Base-by-base conservation (phyloP, 75 land plant species). In the Ceratopteris richardii region DNA sequence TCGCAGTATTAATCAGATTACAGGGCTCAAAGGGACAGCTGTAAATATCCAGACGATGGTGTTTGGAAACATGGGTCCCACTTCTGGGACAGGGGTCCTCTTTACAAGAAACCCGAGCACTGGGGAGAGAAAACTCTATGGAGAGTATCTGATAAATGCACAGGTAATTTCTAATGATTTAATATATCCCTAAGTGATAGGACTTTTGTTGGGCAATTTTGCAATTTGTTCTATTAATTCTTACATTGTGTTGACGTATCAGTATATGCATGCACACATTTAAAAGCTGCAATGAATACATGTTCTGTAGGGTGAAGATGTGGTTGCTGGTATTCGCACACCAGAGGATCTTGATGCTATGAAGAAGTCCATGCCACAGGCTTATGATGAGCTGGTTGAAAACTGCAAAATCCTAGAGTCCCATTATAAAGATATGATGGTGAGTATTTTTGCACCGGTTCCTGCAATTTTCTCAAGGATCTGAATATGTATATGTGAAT, bases 371-470 rank as follows among this genome's bases (percentile, higher is more conserved):
- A 78, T 94, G 85, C 98, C 98, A 56, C 81, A 83, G 56, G 90
- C 96, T 21, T 94, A 94, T 68, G 61, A 77, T 28, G 98, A 94
- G 78, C 85, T 94, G 26, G 85, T 86, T 13, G 83, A 94, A 56
- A 94, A 94, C 60, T 94, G 98, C 60, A 73, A 81, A 51, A 94
- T 94, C 33, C 77, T 94, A n/a, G 98, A 94, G 66, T 56, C 60
- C 31, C 98, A 94, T 66, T 94, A 94, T 77, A 94, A 94, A 66
- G 98, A 94, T 53, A 94, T 94, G 98, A 94, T 94, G 98, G 98
- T 94, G 64, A 69, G 72, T 21, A 29, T 23, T 26, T 55, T 26
- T 28, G 18, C 29, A 40, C 14, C n/a, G n/a, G n/a, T n/a, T n/a
- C n/a, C n/a, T n/a, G n/a, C n/a, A n/a, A n/a, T n/a, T n/a, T n/a